Conservation (phyloP, 441 rosid genomes). For the Populus trichocarpa region DNA sequence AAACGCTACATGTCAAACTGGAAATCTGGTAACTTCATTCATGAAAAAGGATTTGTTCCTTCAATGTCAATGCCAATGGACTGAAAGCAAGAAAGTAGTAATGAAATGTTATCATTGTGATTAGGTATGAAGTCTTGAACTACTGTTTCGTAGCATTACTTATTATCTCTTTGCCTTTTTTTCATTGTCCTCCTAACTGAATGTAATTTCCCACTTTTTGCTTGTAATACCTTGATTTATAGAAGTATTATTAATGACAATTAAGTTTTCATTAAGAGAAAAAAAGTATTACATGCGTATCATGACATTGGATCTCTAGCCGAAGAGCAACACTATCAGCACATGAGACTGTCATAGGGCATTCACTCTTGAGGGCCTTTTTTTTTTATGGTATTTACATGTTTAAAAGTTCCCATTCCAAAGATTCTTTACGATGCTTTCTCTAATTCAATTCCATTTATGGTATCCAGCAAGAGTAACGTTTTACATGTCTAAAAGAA, state of each 20-base stretch:
- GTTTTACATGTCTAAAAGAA: constrained; percentile 65
- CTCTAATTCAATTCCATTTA: constrained; percentile 53
- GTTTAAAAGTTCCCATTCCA: constrained; percentile 88
- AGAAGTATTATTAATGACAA: too few relatives aligned
- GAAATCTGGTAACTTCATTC: constrained; percentile 19
- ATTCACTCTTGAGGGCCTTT: constrained; percentile 65
- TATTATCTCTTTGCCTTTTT: constrained; percentile 72
- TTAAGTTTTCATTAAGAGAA: too few relatives aligned
- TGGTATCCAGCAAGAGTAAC: constrained; percentile 52
- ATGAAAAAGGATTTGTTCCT: constrained; percentile 68
- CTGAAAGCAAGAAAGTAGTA: constrained; percentile 53
- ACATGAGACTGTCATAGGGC: constrained; percentile 73
- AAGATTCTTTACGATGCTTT: constrained; percentile 54
- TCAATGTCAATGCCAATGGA: constrained; percentile 57
- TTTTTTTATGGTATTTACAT: constrained; percentile 57
- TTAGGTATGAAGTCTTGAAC: constrained; percentile 49
- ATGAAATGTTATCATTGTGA: constrained; percentile 57
- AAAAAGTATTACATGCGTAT: constrained; percentile 21
- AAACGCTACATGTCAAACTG: too few relatives aligned
- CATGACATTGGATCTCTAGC: constrained; percentile 74
- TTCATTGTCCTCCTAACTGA: constrained; percentile 79
- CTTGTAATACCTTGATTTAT: background rate
- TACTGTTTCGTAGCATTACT: constrained; percentile 41
- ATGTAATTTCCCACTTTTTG: too few relatives aligned
- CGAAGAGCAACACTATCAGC: constrained; percentile 74